A percentile compares a stretch with the other conserved stretches of the same genome.
Conservation (phyloP, 495 filamentous ascomycete genomes). For the Neurospora sp. region DNA sequence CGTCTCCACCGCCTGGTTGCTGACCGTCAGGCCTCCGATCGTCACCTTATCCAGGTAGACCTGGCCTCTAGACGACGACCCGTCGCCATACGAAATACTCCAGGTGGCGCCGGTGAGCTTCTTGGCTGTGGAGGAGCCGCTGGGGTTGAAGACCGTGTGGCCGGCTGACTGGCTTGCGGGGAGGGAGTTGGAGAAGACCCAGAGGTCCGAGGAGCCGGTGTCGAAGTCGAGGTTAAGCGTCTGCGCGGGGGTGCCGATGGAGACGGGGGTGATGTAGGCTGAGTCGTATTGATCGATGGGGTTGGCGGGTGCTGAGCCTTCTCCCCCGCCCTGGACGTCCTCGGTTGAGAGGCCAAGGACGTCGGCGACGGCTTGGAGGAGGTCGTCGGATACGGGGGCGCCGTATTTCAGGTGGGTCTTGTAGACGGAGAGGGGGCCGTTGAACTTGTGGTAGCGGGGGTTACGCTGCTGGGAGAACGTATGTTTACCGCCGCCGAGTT, state of each 20-base stretch:
- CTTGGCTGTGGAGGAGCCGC: constrained; percentile 33
- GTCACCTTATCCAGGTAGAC: constrained; percentile 65
- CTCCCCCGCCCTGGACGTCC: too few relatives aligned
- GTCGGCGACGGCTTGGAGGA: constrained; percentile 25
- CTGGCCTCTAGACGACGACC: constrained; percentile 49
- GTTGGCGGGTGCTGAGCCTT: constrained; percentile 37
- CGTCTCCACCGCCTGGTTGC: constrained; percentile 58
- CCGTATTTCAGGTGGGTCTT: constrained; percentile 55
- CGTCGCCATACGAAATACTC: constrained; percentile 65
- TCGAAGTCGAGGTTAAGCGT: constrained; percentile 63
- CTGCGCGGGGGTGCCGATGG: constrained; percentile 48
- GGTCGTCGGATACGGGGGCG: constrained; percentile 26
- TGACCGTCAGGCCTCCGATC: constrained; percentile 53
- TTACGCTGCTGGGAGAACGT: constrained; percentile 46
- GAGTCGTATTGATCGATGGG: constrained; percentile 49
- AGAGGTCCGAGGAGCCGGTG: constrained; percentile 71
- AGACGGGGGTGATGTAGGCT: constrained; percentile 61
- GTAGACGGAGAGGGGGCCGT: constrained; percentile 44
- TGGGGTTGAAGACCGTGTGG: constrained; percentile 52
- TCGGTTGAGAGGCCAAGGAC: neutral
- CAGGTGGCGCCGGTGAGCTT: constrained; percentile 46
- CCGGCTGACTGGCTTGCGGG: constrained; percentile 22
- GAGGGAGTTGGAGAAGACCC: constrained; percentile 29
- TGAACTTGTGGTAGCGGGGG: constrained; percentile 27
- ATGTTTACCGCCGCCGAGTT: constrained; percentile 13